phyloP scores from a whole-genome alignment of 495 filamentous ascomycete genomes.

The Xylaria telfairii region DNA sequence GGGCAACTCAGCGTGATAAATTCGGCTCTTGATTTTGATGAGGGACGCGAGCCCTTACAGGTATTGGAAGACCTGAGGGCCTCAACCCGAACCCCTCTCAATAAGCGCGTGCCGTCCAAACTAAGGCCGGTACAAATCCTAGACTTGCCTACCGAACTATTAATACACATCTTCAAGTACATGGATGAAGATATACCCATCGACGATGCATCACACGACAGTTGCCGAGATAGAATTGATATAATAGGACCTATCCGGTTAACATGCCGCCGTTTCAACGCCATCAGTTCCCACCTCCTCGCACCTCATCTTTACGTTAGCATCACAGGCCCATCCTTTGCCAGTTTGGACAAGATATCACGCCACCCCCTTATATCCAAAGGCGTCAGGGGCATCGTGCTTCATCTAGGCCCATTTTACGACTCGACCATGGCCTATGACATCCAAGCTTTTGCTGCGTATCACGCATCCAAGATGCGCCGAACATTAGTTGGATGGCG shows the following conservation, averaged over 20 bases:
- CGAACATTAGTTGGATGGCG: too few relatives aligned
- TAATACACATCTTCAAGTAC: not conserved
- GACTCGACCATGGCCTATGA: not conserved
- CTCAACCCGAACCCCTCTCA: not conserved
- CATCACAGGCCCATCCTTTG: not conserved
- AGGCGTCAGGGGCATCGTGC: not conserved
- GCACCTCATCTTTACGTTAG: not conserved
- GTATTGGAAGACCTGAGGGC: not conserved
- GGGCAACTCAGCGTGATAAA: not conserved
- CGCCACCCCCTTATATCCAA: slow-evolving; percentile 12
- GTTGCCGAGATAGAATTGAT: too few relatives aligned
- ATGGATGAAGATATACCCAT: not conserved
- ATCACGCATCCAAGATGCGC: not conserved
- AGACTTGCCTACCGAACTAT: slow-evolving; percentile 1
- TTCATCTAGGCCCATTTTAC: not conserved
- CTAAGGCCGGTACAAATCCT: not conserved
- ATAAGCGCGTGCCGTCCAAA: not conserved
- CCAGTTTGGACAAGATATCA: not conserved
- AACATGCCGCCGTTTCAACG: slow-evolving; percentile 4
- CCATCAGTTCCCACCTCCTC: not conserved
- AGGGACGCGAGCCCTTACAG: not conserved
- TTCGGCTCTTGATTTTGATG: not conserved
- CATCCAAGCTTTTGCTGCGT: not conserved
- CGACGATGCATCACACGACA: too few relatives aligned
- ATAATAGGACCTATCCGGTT: too few relatives aligned